Percentiles rank a stretch among this genome's conserved stretches.
phyloP scores from a whole-genome alignment of 306 rosid genomes.

The Bauhinia variegata region DNA sequence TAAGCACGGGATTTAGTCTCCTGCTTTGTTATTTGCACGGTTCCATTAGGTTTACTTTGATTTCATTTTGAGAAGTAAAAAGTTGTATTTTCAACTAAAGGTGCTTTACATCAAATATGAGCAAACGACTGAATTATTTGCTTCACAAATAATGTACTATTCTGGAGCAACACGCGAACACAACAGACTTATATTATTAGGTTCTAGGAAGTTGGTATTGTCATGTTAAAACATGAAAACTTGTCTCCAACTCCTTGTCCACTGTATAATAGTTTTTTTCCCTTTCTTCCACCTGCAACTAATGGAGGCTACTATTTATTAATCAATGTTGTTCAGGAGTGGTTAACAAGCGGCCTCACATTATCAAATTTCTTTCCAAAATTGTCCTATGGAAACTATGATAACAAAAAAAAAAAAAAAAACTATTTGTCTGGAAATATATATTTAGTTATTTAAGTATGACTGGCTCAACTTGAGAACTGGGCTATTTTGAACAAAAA shows the following conservation, averaged over 20 bases:
- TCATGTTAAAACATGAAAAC: no score
- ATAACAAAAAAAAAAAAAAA: background rate
- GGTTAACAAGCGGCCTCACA: background rate
- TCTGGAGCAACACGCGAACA: background rate
- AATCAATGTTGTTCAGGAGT: background rate
- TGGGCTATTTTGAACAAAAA: slow-evolving; percentile 1
- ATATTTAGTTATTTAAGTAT: background rate
- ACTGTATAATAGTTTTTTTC: background rate
- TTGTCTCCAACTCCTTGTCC: background rate
- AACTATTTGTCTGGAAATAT: slow-evolving; percentile 3
- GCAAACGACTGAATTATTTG: background rate
- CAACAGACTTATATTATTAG: no score
- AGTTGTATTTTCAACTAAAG: background rate
- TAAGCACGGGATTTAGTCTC: no score
- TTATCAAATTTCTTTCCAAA: slow-evolving; percentile 6
- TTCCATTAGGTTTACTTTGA: background rate
- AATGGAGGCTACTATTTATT: background rate
- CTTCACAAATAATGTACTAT: background rate
- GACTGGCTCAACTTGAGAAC: slow-evolving; percentile 9
- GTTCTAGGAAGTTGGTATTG: no score
- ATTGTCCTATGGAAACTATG: background rate
- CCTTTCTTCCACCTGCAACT: background rate
- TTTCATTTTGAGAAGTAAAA: slow-evolving; percentile 1
- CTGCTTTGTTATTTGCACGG: background rate
- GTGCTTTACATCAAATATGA: slow-evolving; percentile 9